Base-by-base conservation (phyloP, 352 stramenopile species). In the Globisporangium okanoganense region DNA sequence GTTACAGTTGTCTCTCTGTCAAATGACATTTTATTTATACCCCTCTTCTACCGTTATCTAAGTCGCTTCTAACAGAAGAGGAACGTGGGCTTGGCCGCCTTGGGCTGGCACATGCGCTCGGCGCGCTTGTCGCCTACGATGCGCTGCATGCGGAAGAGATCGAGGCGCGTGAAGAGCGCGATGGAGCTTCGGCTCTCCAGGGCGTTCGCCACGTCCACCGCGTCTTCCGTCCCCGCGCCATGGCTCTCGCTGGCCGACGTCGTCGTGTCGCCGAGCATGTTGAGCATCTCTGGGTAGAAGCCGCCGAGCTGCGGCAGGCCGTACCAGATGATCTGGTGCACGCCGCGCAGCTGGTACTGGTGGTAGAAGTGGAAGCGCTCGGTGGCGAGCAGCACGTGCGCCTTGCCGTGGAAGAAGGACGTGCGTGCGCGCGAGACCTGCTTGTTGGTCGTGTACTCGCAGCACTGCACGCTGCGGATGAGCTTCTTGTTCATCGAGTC, bases 321-420 rank as follows among this genome's bases (percentile, higher is more conserved):
- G 59, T 94, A 94, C 76, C 78, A 94, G 56, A 94, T 78, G 40
- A 94, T 66, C 61, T 94, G 84, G 40, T 80, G 78, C 24, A 92
- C 76, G 5, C 84, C 84, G n/a, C 84, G 82, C 14, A 94, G 76
- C 36, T 85, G 75, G 65, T 90, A 90, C 65, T 94, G 79, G 57
- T 94, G 82, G 69, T 94, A 94, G 49, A 94, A 94, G 63, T 94
- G 84, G 67, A 91, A 94, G 9, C 84, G 84, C 63, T 94, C 84
- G 27, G 84, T 91, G 43, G 87, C 77, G n/a, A 94, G 71, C 72
- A 94, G 75, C 7, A 94, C 84, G 58, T 94, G 78, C 58, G 76
- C 82, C 18, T 82, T 72, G 29, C 84, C 84, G 61, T 94, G 84
- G 66, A 88, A 91, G 45, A 94, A 94, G 5, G 67, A 64, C 31